Conservation (phyloP, 345 rosid genomes). For the Hibiscus tridactylites region DNA sequence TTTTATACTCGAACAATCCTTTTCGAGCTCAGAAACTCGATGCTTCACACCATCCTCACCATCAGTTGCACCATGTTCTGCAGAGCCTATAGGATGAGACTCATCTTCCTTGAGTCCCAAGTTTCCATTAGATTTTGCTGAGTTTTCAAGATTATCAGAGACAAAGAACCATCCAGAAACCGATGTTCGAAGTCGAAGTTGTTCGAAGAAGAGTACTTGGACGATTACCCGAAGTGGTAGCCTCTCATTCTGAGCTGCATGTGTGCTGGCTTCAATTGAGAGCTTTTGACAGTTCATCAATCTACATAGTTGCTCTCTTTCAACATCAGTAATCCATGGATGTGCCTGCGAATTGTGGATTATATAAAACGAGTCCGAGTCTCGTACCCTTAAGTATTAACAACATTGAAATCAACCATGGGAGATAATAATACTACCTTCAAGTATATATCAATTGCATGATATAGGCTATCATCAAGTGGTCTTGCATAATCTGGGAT, state of each 20-base stretch:
- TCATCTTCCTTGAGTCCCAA: background rate
- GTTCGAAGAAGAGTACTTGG: constrained; percentile 76
- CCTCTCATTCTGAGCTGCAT: constrained; percentile 78
- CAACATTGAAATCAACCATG: background rate
- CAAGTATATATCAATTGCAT: constrained; percentile 62
- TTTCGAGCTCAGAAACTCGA: constrained; percentile 56
- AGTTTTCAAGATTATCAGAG: constrained; percentile 50
- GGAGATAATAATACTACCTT: constrained; percentile 36
- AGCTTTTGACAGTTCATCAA: constrained; percentile 82
- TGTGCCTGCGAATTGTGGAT: constrained; percentile 43
- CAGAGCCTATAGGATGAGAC: constrained; percentile 12
- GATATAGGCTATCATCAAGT: constrained; percentile 65
- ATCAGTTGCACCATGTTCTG: constrained; percentile 12
- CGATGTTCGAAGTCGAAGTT: constrained; percentile 64
- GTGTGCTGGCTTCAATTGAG: constrained; percentile 76
- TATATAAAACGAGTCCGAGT: background rate
- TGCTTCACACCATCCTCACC: constrained; percentile 35
- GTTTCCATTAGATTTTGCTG: constrained; percentile 25
- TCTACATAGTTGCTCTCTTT: constrained; percentile 69
- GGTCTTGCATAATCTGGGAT: constrained; percentile 65
- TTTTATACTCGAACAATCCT: constrained; percentile 59
- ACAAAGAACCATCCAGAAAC: constrained; percentile 64
- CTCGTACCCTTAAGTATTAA: background rate
- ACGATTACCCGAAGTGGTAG: constrained; percentile 63
- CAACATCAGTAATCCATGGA: constrained; percentile 70